phyloP scores from a whole-genome alignment of 805 yeast species.

The Diddensiella transvaalensis region DNA sequence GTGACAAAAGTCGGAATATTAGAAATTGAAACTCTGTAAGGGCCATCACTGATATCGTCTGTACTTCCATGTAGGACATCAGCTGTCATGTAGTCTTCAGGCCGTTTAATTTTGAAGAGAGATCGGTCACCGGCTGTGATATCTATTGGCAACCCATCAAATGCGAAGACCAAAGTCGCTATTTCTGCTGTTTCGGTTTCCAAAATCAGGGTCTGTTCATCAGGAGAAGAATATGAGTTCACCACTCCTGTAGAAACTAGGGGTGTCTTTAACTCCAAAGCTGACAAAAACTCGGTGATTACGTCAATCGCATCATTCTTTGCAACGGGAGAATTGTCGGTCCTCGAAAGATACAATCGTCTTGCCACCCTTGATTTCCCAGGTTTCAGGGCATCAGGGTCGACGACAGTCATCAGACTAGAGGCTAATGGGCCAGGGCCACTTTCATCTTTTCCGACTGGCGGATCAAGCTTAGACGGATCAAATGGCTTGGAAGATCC shows the following conservation, averaged over 20 bases:
- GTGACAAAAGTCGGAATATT: constrained; percentile 43
- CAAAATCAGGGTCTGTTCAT: constrained; percentile 1
- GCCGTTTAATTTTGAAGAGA: constrained; percentile 34
- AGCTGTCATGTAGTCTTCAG: constrained; percentile 44
- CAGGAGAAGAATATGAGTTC: constrained; percentile 5
- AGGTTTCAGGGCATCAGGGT: constrained; percentile 12
- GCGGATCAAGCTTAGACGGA: constrained; percentile 1
- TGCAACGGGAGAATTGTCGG: not conserved
- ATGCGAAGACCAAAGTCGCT: constrained; percentile 54
- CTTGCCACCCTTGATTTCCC: constrained; percentile 5
- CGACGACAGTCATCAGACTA: constrained; percentile 1
- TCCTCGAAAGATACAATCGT: constrained; percentile 3
- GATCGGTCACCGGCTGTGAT: constrained; percentile 1
- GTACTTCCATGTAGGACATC: constrained; percentile 14
- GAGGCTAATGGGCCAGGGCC: not conserved
- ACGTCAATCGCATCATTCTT: constrained; percentile 8
- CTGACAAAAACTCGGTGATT: constrained; percentile 8
- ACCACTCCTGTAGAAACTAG: constrained; percentile 7
- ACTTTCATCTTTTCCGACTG: not conserved
- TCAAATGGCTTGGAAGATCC: constrained; percentile 27
- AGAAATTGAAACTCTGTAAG: constrained; percentile 44
- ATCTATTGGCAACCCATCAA: constrained; percentile 31
- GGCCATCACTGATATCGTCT: constrained; percentile 19
- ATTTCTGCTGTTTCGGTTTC: constrained; percentile 48
- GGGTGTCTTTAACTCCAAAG: constrained; percentile 10